phyloP scores from a whole-genome alignment of 176 grass and related monocot species.

The Zea luxurians region DNA sequence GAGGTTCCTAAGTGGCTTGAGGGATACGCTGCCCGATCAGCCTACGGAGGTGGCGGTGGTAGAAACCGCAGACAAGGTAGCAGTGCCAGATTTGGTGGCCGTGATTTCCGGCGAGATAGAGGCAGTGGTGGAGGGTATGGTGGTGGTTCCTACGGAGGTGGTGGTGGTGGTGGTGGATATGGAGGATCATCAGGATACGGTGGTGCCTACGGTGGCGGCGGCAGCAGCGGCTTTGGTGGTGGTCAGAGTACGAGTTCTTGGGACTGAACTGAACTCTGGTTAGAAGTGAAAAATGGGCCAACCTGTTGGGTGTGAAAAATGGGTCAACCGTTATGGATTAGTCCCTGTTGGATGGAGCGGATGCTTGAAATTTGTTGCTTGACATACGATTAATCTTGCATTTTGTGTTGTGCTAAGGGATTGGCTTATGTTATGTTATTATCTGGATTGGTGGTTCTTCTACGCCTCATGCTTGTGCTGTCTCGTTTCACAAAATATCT shows the following conservation, averaged over 20 bases:
- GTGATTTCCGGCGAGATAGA: conserved; percentile 10
- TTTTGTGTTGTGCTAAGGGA: conserved; percentile 15
- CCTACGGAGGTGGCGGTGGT: conserved; percentile 32
- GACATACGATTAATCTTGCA: not conserved
- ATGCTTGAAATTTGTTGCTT: conserved; percentile 19
- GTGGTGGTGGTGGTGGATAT: not conserved
- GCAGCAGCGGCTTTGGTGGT: not conserved
- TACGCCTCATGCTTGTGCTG: no score
- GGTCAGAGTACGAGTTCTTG: conserved; percentile 1
- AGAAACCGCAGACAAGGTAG: conserved; percentile 37
- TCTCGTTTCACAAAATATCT: not conserved
- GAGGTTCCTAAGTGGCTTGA: conserved; percentile 39
- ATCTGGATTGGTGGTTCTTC: conserved; percentile 3
- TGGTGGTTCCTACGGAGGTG: not conserved
- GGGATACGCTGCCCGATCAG: conserved; percentile 27
- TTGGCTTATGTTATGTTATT: not conserved
- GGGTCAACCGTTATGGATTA: not conserved
- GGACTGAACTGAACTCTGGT: not conserved
- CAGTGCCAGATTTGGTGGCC: not conserved
- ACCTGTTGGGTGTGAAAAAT: not conserved
- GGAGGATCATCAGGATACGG: conserved; percentile 15
- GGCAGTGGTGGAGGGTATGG: not conserved
- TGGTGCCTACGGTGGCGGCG: not conserved
- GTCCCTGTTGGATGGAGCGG: not conserved
- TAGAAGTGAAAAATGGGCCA: not conserved